phyloP scores from a whole-genome alignment of 2,329 filamentous ascomycete species.

The Exophiala bonariae region DNA sequence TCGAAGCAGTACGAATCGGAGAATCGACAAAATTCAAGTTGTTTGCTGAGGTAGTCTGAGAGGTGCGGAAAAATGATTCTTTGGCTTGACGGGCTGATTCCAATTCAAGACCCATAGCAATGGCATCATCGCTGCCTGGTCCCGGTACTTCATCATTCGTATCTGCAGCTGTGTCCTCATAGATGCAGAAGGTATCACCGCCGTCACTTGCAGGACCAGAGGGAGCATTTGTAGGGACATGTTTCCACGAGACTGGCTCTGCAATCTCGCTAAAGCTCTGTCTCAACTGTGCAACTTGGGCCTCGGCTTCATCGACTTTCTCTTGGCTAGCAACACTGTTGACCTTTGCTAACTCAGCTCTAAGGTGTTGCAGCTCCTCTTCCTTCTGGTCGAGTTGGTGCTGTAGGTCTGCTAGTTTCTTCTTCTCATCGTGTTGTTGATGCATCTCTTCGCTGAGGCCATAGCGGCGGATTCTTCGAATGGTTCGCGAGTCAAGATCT shows the following conservation, averaged over 20 bases:
- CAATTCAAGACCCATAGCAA: constrained; percentile 37
- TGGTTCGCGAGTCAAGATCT: constrained; percentile 42
- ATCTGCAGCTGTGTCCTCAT: constrained; percentile 24
- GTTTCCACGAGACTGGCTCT: constrained; percentile 7
- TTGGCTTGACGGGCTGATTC: constrained; percentile 42
- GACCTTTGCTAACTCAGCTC: constrained; percentile 28
- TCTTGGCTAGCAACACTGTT: constrained; percentile 20
- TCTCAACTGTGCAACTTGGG: constrained; percentile 28
- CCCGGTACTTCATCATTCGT: constrained; percentile 21
- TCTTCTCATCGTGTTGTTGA: constrained; percentile 42
- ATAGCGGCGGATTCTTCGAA: constrained; percentile 44
- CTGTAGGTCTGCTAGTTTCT: constrained; percentile 27
- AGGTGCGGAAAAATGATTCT: constrained; percentile 38
- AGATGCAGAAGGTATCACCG: constrained; percentile 26
- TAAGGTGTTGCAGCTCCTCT: constrained; percentile 30
- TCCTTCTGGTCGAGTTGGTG: constrained; percentile 32
- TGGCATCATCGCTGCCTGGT: constrained; percentile 29
- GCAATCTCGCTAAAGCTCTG: constrained; percentile 24
- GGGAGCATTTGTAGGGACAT: constrained; percentile 2
- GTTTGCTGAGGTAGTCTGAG: constrained; percentile 22
- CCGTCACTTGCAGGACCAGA: constrained; percentile 10
- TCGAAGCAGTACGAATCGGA: constrained; percentile 17
- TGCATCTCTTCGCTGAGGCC: constrained; percentile 50
- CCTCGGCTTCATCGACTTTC: constrained; percentile 28
- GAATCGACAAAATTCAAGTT: constrained; percentile 28